These are phyloP conservation scores for Podila epicladia DNA, from an alignment of 192 early-diverging fungal genomes.

Conservation along the genomic window DNA sequence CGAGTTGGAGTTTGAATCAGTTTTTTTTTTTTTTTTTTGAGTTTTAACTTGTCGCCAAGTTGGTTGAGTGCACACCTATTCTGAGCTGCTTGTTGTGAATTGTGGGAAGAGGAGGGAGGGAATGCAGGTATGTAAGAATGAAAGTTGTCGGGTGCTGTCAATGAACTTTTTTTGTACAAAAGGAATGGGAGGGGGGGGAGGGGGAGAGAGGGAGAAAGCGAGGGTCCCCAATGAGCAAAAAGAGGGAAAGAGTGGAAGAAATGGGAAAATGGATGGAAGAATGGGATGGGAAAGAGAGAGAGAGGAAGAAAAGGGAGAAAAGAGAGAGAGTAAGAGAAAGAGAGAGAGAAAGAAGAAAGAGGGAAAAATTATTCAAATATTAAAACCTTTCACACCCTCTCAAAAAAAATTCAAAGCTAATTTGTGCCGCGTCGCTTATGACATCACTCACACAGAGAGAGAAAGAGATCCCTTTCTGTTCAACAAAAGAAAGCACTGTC, in stretches of 20 bases:
- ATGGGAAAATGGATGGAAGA: not conserved
- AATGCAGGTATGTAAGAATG: not conserved
- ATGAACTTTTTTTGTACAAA: not conserved
- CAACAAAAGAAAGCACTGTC: too few species aligned
- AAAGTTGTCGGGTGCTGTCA: not conserved
- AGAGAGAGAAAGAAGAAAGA: not conserved
- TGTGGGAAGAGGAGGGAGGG: not conserved
- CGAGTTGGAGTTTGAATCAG: too few species aligned
- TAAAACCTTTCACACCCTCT: not conserved
- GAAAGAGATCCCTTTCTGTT: too few species aligned
- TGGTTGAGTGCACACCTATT: too few species aligned
- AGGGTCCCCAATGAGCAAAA: not conserved
- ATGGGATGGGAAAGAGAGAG: not conserved
- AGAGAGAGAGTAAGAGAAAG: not conserved
- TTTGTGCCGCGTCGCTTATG: not conserved
- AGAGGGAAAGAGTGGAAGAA: not conserved
- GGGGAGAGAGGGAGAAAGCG: not conserved
- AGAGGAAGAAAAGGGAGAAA: constrained; percentile 3
- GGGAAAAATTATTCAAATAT: not conserved
- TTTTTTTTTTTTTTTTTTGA: too few species aligned
- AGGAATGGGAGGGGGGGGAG: not conserved
- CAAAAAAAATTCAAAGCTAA: not conserved
- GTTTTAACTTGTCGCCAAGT: too few species aligned
- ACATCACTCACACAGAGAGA: too few species aligned
- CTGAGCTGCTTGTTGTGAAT: too few species aligned